A percentile compares a stretch with the other conserved stretches of the same genome.
phyloP scores from a whole-genome alignment of 371 early-diverging fungal species.

The Lichtheimia ornata region DNA sequence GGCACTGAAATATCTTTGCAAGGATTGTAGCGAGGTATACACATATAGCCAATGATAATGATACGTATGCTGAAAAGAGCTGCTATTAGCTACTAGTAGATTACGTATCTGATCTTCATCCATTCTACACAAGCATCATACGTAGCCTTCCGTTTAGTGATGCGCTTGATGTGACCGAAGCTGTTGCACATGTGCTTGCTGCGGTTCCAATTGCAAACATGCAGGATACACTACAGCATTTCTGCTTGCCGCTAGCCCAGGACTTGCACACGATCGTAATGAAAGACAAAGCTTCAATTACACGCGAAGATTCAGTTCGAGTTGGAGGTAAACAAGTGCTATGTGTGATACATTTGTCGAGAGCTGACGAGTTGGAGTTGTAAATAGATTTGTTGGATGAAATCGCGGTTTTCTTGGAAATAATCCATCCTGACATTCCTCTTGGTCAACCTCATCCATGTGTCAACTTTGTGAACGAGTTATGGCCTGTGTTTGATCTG shows the following conservation, averaged over 20 bases:
- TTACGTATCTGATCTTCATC: slow-evolving; percentile 74
- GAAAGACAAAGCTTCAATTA: slow-evolving; percentile 29
- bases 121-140: slow-evolving; percentile 72
- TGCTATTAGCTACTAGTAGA: slow-evolving; percentile 66
- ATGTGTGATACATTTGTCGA: background rate
- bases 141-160: slow-evolving; percentile 72
- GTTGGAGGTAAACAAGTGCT: slow-evolving; percentile 43
- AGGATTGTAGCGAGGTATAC: slow-evolving; percentile 81
- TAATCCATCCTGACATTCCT: slow-evolving; percentile 54
- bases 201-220: slow-evolving; percentile 68
- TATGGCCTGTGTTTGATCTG: slow-evolving; percentile 78
- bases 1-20: slow-evolving; percentile 86
- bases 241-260: slow-evolving; percentile 84
- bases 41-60: slow-evolving; percentile 7
- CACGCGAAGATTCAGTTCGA: slow-evolving; percentile 34
- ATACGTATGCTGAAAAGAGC: background rate
- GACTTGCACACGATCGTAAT: slow-evolving; percentile 50
- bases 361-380: too few species aligned
- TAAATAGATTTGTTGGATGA: slow-evolving; percentile 48
- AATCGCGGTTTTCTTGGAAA: slow-evolving; percentile 56
- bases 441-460: slow-evolving; percentile 67
- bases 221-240: slow-evolving; percentile 72
- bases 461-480: slow-evolving; percentile 67
- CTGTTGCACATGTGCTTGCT: slow-evolving; percentile 84
- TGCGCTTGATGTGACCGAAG: slow-evolving; percentile 82